These are phyloP conservation scores for Osmanthus fragrans DNA, from an alignment of 257 asterid genomes.

Conservation along the genomic window DNA sequence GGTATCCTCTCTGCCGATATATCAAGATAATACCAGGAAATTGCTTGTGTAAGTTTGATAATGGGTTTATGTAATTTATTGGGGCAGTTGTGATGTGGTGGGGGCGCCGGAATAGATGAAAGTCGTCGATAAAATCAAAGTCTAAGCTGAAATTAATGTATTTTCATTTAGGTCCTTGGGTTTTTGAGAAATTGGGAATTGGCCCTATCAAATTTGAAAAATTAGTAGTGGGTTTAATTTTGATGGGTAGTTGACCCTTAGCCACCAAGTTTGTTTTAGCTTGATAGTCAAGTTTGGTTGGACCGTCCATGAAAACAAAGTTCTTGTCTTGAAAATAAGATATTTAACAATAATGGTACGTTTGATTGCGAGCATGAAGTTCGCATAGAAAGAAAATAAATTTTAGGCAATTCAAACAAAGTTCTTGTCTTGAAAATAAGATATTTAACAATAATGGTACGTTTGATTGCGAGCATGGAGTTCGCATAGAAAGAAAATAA, in stretches of 20 bases:
- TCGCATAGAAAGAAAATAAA: too few species aligned
- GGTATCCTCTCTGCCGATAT: neutral
- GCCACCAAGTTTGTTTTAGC: neutral
- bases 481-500: too few species aligned
- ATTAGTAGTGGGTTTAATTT: neutral
- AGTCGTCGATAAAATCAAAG: conserved; percentile 4
- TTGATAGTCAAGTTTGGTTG: neutral
- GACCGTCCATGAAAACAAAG: neutral
- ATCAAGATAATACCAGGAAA: neutral
- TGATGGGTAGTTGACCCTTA: neutral
- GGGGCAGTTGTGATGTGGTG: neutral
- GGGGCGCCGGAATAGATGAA: conserved; percentile 2
- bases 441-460: neutral
- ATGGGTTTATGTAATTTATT: neutral
- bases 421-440: neutral
- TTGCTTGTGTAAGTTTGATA: neutral
- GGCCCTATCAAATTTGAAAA: neutral
- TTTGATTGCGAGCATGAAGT: too few species aligned
- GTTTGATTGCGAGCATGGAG: too few species aligned
- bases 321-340: neutral
- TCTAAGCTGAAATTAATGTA: neutral
- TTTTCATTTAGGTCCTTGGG: neutral
- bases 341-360: neutral
- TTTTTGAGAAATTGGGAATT: neutral
- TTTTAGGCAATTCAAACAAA: too few species aligned